Evolutionary conservation across 1,139 yeast genomes (phyloP), one percentile per base, ranked within the genome.

Genomic region (Pneumocystis jirovecii): DNA sequence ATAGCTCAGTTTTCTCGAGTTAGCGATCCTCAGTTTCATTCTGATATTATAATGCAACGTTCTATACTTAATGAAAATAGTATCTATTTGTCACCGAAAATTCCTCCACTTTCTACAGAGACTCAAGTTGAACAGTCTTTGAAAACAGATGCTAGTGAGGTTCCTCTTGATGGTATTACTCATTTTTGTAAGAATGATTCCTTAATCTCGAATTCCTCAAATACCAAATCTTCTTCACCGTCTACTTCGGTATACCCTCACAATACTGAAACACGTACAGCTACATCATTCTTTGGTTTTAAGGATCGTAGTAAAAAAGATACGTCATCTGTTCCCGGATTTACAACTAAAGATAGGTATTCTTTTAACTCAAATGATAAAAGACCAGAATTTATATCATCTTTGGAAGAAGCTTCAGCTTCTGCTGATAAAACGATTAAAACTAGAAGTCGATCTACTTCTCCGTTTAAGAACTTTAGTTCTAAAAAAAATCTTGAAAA

Each of bases 1-100:
- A 64, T 68, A 8, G 69, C 69, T 6, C 68, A 68, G 60, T 68
- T 68, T 64, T 56, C 66, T 25, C 67, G 69, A 2, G 60, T 37
- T 15, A 57, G 21, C 17, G 68, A 68, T 61, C 69, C 69, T 5
- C 69, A 68, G 64, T 67, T 64, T 56, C 61, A 64, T n/a, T 50
- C 68, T 17, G 67, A 67, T 44, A 45, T 64, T 15, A 61, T 62
- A 10, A 50, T 60, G 37, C 59, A 31, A 34, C 42, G 61, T 35
- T 19, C 34, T 50, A 50, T 50, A 50, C 31, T 50, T 50, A 50
- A 50, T 50, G 57, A 50, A 25, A 50, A 50, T 25, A 50, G n/a
- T 50, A 17, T 12, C 4, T 25, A 10, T 50, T 15, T 50, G 17
- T 25, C 57, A 10, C 57, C 57, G 0, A 50, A 50, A 50, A 25